A percentile compares a stretch with the other conserved stretches of the same genome.
phyloP scores from a whole-genome alignment of 2,329 filamentous ascomycete genomes.

The Fusarium algeriense region DNA sequence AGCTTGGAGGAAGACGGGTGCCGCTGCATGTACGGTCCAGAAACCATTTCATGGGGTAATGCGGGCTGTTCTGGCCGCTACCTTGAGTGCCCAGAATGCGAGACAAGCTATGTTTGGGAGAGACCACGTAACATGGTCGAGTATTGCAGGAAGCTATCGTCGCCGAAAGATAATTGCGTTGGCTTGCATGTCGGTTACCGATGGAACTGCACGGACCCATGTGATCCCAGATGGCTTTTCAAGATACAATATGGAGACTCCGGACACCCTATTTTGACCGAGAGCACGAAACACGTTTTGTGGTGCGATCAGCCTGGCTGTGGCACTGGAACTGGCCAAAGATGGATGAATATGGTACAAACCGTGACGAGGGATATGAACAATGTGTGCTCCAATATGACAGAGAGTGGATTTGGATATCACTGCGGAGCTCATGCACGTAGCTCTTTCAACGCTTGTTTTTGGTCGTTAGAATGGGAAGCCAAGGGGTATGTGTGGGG shows the following conservation, averaged over 20 bases:
- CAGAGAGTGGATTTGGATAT: neutral
- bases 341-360: slow-evolving; percentile 4
- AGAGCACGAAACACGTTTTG: neutral
- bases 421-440: neutral
- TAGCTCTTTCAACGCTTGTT: neutral
- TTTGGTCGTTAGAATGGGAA: neutral
- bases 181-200: neutral
- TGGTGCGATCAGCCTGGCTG: slow-evolving; percentile 14
- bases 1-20: neutral
- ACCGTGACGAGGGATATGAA: too few species aligned
- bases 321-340: neutral
- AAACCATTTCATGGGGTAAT: fast-evolving
- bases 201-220: neutral
- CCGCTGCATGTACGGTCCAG: neutral
- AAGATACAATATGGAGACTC: neutral
- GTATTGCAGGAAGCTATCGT: neutral
- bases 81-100: neutral
- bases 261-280: neutral
- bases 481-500: too few species aligned
- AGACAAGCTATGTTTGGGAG: neutral
- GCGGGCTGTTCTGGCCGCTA: neutral
- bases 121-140: neutral
- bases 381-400: neutral
- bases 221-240: neutral
- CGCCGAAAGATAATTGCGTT: neutral